phyloP scores from a whole-genome alignment of 139 green algal genomes.

The Haematococcus sp. region DNA sequence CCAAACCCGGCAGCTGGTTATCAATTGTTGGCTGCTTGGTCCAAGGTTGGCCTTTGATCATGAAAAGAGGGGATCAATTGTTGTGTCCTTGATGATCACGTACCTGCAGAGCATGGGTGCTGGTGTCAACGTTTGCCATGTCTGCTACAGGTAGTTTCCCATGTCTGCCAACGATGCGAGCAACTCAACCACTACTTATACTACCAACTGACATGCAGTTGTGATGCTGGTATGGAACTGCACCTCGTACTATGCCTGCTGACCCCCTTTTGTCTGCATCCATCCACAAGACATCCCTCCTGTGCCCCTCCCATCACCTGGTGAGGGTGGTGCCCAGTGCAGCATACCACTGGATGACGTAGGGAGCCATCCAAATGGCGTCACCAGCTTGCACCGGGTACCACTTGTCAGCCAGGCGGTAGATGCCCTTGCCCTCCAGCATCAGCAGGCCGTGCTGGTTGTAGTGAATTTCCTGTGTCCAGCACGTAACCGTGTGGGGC shows the following conservation, averaged over 20 bases:
- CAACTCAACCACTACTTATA: too few relatives aligned
- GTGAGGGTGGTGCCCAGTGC: constrained; percentile 68
- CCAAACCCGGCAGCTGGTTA: too few relatives aligned
- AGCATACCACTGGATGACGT: constrained; percentile 88
- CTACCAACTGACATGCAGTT: too few relatives aligned
- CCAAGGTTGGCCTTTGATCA: not conserved
- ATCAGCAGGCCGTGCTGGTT: constrained; percentile 96
- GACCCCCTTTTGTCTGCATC: too few relatives aligned
- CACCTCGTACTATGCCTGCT: too few relatives aligned
- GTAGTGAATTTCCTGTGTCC: constrained; percentile 85
- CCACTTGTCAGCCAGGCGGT: constrained; percentile 86
- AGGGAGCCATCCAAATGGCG: constrained; percentile 87
- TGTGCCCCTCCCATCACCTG: constrained; percentile 4
- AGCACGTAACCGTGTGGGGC: too few relatives aligned
- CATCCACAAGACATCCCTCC: not conserved
- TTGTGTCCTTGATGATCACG: constrained; percentile 89
- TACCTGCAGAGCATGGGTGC: constrained; percentile 45
- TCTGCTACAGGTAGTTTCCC: too few relatives aligned
- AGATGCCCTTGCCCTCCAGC: constrained; percentile 91
- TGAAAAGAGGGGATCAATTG: constrained; percentile 62
- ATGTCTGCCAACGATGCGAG: too few relatives aligned
- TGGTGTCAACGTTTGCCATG: too few relatives aligned
- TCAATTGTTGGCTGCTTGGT: too few relatives aligned
- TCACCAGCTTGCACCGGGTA: constrained; percentile 77
- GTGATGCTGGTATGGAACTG: too few relatives aligned